Base-by-base conservation (phyloP, 768 basidiomycete genomes). In the Imleria badia region DNA sequence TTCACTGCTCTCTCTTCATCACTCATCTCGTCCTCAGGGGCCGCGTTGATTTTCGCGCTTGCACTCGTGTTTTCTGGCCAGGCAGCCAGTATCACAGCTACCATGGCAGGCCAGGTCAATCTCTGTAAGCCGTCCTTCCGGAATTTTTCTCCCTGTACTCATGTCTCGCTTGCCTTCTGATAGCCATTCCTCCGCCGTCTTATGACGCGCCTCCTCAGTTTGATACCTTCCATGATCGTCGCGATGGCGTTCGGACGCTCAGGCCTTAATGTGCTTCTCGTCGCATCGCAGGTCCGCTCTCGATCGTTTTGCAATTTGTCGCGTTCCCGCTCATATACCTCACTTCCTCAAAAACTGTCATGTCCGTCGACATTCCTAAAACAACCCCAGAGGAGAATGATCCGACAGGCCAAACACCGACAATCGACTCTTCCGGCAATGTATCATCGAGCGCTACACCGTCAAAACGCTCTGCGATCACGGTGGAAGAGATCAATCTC, bases 251-350 rank as follows among this genome's bases (percentile, higher is more conserved):
- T 77, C 31, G 79, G 79, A 1, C 62, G 68, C n/a, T 29, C 64
- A 0, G 79, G 80, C 4, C 65, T 81, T 55, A 73, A 78, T 56
- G 67, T 72, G 19, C 72, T 81, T 44, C 73, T 81, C n/a, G 75
- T 80, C 23, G 77, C 73, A 3, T 77, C 74, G 17, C 80, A 82
- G 59, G 79, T 80, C 49, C 70, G 7, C 71, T 81, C 34, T 75
- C 72, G 13, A 70, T 82, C 53, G 72, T 80, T 43, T 65, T 79
- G n/a, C 73, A 78, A 14, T 75, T 78, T 50, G 72, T 79, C 65
- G 62, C 78, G 66, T 71, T 77, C 65, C 68, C 76, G 48, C 64
- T 76, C 55, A 66, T 78, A 56, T 75, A 69, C 56, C 55, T 77
- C 61, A 71, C 74, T 17, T 73, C 73, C 8, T 67, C 68, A 34